Evolutionary conservation across 2,329 filamentous ascomycete genomes (phyloP), one percentile per base, ranked within the genome.

Genomic region (Sporothrix variecibatus): DNA sequence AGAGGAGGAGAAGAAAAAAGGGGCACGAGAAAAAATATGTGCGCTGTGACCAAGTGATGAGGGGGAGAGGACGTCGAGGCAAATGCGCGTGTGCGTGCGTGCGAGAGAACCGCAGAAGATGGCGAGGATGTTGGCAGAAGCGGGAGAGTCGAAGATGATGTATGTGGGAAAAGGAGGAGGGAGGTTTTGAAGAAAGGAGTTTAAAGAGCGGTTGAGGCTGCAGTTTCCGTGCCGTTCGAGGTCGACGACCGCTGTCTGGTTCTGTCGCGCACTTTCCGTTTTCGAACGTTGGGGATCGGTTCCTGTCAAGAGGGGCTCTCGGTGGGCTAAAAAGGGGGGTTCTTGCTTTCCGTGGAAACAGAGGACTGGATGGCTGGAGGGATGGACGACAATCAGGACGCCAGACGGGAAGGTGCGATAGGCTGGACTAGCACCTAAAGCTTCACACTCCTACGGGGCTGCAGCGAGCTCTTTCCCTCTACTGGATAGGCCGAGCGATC

Each of bases 231-330:
- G 56, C 68, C 68, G 68, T 71, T 58, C 51, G 56, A 49, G 40
- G 38, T 62, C 31, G 31, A 56, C 68, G 67, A 34, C 46, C 31
- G 67, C 53, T 58, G 23, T 20, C 17, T 43, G n/a, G 17, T 28
- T 58, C 68, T 58, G 51, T 62, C 20, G 20, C 15, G 38, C 56
- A 31, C 69, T 71, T 49, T 62, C 69, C 69, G 31, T 20, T 71
- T 71, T 71, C 20, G 67, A 46, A n/a, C 53, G 38, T 43, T 71
- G 40, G 67, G 49, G 67, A 70, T 70, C 17, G n/a, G 51, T 43
- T 58, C 51, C 68, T 71, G 49, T 71, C 49, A 56, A 49, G 69
- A 71, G 69, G 69, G 69, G 69, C 69, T 49, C 43, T 9, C 40
- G 53, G 69, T 23, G 38, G 40, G 56, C 7, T 43, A n/a, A 60